phyloP scores from a whole-genome alignment of 2,329 filamentous ascomycete genomes.

The Exophiala sp. region DNA sequence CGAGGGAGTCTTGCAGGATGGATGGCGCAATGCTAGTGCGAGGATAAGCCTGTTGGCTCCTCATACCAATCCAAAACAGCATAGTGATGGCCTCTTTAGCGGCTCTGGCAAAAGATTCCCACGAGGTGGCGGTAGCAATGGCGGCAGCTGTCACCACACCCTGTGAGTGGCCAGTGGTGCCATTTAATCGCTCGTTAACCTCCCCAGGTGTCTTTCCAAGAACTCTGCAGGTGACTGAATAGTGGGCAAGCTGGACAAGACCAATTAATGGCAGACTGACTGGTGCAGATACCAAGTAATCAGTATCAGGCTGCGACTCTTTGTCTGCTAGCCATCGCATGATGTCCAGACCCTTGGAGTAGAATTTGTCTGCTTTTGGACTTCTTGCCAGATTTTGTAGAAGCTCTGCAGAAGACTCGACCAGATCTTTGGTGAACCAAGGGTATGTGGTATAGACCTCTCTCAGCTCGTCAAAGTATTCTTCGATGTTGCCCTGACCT shows the following conservation, averaged over 20 bases:
- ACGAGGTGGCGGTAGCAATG: slow-evolving; percentile 84
- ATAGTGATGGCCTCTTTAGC: slow-evolving; percentile 79
- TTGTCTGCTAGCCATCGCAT: slow-evolving; percentile 87
- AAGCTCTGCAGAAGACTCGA: slow-evolving; percentile 76
- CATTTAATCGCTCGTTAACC: slow-evolving; percentile 76
- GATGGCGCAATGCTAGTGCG: slow-evolving; percentile 88
- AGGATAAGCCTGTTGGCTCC: slow-evolving; percentile 96
- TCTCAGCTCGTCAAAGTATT: slow-evolving; percentile 97
- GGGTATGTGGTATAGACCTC: slow-evolving; percentile 89
- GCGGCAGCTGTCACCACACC: slow-evolving; percentile 91
- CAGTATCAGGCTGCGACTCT: slow-evolving; percentile 85
- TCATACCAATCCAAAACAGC: slow-evolving; percentile 96
- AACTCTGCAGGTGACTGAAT: slow-evolving; percentile 87
- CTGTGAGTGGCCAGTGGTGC: slow-evolving; percentile 94
- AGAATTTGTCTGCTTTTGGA: slow-evolving; percentile 87
- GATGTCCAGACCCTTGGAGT: slow-evolving; percentile 93
- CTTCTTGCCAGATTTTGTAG: slow-evolving; percentile 82
- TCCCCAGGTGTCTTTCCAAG: slow-evolving; percentile 86
- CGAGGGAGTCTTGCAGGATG: slow-evolving; percentile 86
- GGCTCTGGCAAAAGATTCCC: slow-evolving; percentile 84
- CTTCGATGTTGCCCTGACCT: slow-evolving; percentile 97
- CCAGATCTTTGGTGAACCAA: slow-evolving; percentile 81
- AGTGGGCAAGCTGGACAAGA: slow-evolving; percentile 92
- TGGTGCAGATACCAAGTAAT: slow-evolving; percentile 90
- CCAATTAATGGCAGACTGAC: slow-evolving; percentile 96